Percentiles rank a stretch among this genome's conserved stretches.
Evolutionary conservation across 805 yeast species (phyloP).

Genomic region (Komagataella mondaviorum): DNA sequence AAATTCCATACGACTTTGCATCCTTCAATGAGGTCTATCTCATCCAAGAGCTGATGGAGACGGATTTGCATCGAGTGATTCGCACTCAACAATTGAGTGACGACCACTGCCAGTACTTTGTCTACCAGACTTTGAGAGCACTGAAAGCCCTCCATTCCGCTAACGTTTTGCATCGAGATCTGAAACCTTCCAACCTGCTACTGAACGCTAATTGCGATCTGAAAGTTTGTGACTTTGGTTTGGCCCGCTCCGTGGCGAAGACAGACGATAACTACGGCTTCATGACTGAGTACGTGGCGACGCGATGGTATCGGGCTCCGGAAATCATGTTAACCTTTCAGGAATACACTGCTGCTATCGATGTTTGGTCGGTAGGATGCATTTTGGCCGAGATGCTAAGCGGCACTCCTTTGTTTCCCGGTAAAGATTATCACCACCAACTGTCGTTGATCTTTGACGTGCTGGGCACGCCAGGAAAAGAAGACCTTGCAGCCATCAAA

Average conservation of each 20-base stretch:
- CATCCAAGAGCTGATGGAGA: slow-evolving; percentile 80
- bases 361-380: slow-evolving; percentile 95
- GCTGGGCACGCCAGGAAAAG: slow-evolving; percentile 78
- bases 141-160: slow-evolving; percentile 86
- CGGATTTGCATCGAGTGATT: slow-evolving; percentile 73
- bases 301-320: slow-evolving; percentile 96
- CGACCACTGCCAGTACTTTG: slow-evolving; percentile 88
- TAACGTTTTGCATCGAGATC: slow-evolving; percentile 86
- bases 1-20: slow-evolving; percentile 66
- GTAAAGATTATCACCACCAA: slow-evolving; percentile 88
- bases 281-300: slow-evolving; percentile 96
- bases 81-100: slow-evolving; percentile 74
- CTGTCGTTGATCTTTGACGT: slow-evolving; percentile 72
- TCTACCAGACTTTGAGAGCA: slow-evolving; percentile 84
- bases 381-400: slow-evolving; percentile 82
- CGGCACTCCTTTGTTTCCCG: slow-evolving; percentile 86
- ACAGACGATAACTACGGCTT: slow-evolving; percentile 57
- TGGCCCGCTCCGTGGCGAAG: slow-evolving; percentile 59
- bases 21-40: slow-evolving; percentile 78
- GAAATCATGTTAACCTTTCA: slow-evolving; percentile 94
- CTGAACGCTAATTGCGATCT: slow-evolving; percentile 88
- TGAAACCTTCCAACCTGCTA: slow-evolving; percentile 80
- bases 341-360: slow-evolving; percentile 88
- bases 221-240: slow-evolving; percentile 88
- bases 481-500: slow-evolving; percentile 62